phyloP scores from a whole-genome alignment of 331 rosid genomes.

The Acacia concinna region DNA sequence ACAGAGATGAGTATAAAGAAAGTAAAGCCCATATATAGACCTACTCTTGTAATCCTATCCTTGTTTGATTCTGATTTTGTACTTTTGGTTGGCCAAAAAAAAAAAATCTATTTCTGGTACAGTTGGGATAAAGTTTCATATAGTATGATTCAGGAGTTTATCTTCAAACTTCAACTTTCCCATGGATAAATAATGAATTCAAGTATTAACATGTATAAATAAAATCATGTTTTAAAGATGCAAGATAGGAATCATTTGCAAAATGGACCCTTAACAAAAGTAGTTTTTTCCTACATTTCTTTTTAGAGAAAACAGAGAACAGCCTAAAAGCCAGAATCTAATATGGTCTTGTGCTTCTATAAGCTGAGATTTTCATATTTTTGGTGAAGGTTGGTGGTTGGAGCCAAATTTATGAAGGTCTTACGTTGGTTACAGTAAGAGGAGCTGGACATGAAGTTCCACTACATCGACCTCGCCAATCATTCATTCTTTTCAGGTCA shows the following conservation, averaged over 20 bases:
- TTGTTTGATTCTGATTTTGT: background rate
- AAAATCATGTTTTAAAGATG: background rate
- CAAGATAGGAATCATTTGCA: background rate
- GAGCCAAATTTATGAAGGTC: slow-evolving; percentile 84
- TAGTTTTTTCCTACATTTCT: background rate
- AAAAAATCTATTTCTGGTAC: background rate
- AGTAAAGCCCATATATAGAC: background rate
- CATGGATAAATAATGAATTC: background rate
- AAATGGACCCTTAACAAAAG: background rate
- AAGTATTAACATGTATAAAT: background rate
- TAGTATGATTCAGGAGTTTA: background rate
- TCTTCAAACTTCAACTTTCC: background rate
- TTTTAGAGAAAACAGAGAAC: background rate
- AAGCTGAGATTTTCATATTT: slow-evolving; percentile 29
- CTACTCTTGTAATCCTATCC: background rate
- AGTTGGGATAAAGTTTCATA: background rate
- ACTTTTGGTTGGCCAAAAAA: background rate
- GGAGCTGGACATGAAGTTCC: slow-evolving; percentile 99
- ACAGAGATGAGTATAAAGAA: background rate
- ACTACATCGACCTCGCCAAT: slow-evolving; percentile 81
- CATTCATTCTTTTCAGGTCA: slow-evolving; percentile 78
- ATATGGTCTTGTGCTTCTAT: background rate
- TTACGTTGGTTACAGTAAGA: slow-evolving; percentile 76
- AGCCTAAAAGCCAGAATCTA: background rate
- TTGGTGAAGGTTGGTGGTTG: slow-evolving; percentile 86